Percentiles rank a stretch among this genome's conserved stretches.
phyloP scores from a whole-genome alignment of 306 rosid genomes.

The Herpetospermum pedunculosum region DNA sequence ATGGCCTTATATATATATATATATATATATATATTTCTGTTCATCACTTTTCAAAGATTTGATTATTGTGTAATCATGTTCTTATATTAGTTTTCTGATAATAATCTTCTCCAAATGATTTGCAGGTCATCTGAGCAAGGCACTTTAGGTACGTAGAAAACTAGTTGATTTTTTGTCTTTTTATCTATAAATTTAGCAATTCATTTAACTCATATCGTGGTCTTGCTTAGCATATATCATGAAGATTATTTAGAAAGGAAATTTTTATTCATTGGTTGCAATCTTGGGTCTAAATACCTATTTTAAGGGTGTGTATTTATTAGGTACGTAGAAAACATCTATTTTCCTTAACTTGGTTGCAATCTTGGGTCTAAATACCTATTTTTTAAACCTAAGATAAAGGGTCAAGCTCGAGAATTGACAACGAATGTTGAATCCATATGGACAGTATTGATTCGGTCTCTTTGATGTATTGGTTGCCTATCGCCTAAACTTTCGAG shows the following conservation, averaged over 20 bases:
- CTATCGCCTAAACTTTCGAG: not conserved
- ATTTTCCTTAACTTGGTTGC: too few species aligned
- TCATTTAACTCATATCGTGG: not conserved
- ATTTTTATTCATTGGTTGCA: not conserved
- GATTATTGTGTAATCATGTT: not conserved
- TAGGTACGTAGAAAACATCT: too few species aligned
- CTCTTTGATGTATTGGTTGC: not conserved
- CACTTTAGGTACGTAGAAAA: slow-evolving; percentile 55
- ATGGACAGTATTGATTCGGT: not conserved
- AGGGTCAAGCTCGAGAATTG: not conserved
- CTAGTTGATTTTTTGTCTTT: not conserved
- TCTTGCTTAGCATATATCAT: not conserved
- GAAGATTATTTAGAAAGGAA: not conserved
- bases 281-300: too few species aligned
- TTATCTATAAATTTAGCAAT: not conserved
- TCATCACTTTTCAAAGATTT: not conserved
- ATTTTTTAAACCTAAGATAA: not conserved
- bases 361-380: not conserved
- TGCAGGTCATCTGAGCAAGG: slow-evolving; percentile 72
- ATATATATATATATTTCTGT: not conserved
- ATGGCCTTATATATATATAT: too few species aligned
- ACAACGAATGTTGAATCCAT: not conserved
- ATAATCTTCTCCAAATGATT: slow-evolving; percentile 5
- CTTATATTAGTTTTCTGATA: not conserved
- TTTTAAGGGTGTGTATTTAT: too few species aligned